phyloP scores from a whole-genome alignment of 306 rosid species.

The Potentilla sterilis region DNA sequence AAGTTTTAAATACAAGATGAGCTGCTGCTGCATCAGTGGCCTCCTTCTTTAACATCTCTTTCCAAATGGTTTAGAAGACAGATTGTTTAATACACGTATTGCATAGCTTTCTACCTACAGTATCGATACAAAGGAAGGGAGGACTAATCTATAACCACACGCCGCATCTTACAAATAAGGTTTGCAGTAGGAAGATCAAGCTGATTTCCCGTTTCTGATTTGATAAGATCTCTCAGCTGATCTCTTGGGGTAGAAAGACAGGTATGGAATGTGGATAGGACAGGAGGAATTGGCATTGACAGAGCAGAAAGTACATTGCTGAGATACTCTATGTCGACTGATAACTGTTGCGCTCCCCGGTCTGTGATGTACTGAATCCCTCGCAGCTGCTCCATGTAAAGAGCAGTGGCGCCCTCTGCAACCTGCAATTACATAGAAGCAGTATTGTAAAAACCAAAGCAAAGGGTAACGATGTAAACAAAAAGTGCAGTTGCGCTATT shows the following conservation, averaged over 20 bases:
- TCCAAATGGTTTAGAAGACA: background rate
- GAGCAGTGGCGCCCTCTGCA: slow-evolving; percentile 96
- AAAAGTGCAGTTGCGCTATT: background rate
- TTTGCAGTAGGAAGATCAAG: slow-evolving; percentile 87
- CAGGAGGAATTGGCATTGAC: slow-evolving; percentile 83
- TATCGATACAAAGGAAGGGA: background rate
- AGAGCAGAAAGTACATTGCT: slow-evolving; percentile 90
- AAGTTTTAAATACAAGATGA: too few relatives aligned
- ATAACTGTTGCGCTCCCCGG: slow-evolving; percentile 86
- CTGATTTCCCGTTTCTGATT: slow-evolving; percentile 62
- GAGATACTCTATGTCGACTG: slow-evolving; percentile 90
- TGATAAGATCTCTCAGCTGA: slow-evolving; percentile 68
- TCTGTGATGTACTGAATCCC: slow-evolving; percentile 84
- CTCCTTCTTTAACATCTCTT: too few relatives aligned
- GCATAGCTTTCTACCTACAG: background rate
- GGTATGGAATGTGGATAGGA: slow-evolving; percentile 71
- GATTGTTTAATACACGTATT: background rate
- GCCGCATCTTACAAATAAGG: slow-evolving; percentile 92
- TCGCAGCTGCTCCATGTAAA: slow-evolving; percentile 84
- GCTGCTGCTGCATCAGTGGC: too few relatives aligned
- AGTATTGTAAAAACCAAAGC: background rate
- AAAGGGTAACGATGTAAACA: background rate
- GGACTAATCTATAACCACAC: slow-evolving; percentile 46
- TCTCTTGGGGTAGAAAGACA: slow-evolving; percentile 78
- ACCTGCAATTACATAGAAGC: slow-evolving; percentile 44